Percentiles rank a stretch among this genome's conserved stretches.
phyloP scores from a whole-genome alignment of 2,329 filamentous ascomycete genomes.

The Phialemoniopsis sp. region DNA sequence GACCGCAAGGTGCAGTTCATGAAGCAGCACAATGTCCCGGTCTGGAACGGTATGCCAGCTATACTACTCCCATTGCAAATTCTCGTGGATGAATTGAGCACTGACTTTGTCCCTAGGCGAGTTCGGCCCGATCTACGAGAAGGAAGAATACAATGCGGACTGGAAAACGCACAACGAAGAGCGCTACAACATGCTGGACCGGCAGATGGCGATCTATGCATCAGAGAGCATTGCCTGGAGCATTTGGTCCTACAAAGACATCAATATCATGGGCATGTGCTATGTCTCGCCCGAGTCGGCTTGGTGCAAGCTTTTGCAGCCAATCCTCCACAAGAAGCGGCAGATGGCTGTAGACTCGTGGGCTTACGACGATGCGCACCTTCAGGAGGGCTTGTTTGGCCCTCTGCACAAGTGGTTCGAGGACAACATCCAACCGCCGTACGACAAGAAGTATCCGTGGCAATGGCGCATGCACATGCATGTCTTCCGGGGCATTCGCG shows the following conservation, averaged over 20 bases:
- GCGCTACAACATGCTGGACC: conserved; percentile 28
- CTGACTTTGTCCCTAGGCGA: too few species aligned
- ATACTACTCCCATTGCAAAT: too few species aligned
- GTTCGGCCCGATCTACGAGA: conserved; percentile 38
- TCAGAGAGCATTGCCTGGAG: conserved; percentile 13
- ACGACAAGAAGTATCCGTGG: conserved; percentile 39
- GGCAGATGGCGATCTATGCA: conserved; percentile 27
- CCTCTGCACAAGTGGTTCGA: conserved; percentile 35
- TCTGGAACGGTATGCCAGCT: too few species aligned
- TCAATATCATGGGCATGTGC: conserved; percentile 44
- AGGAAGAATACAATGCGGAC: conserved; percentile 23
- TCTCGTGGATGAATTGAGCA: too few species aligned
- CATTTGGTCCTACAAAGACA: conserved; percentile 12
- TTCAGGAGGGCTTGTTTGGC: conserved; percentile 32
- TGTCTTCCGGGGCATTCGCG: conserved; percentile 36
- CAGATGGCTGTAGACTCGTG: conserved; percentile 46
- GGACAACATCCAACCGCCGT: conserved; percentile 34
- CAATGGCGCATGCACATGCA: conserved; percentile 49
- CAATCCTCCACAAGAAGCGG: conserved; percentile 50
- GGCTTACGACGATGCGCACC: conserved; percentile 30
- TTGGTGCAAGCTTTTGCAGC: conserved; percentile 42
- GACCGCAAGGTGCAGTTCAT: conserved; percentile 33
- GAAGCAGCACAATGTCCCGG: conserved; percentile 26
- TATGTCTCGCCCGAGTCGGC: conserved; percentile 33
- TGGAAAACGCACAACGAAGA: conserved; percentile 27